A percentile compares a stretch with the other conserved stretches of the same genome.
These are phyloP conservation scores for Fraxinus albicans DNA, from an alignment of 305 asterid species.

Conservation along the genomic window DNA sequence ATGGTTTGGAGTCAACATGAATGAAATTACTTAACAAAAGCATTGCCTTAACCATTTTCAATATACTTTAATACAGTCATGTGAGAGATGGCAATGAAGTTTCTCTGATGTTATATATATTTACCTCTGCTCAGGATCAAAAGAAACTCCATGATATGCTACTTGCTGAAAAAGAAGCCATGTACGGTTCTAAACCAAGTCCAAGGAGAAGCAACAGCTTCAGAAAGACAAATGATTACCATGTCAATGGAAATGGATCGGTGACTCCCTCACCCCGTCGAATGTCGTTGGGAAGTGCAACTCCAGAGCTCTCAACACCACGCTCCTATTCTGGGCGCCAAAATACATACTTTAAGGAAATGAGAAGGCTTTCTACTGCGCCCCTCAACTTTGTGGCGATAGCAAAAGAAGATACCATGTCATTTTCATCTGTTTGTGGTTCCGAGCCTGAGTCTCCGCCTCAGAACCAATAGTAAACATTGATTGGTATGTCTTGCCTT, in stretches of 20 bases:
- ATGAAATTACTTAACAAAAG: not conserved
- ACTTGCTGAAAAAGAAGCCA: constrained; percentile 80
- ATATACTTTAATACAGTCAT: not conserved
- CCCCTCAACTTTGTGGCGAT: constrained; percentile 74
- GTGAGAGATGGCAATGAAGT: constrained; percentile 6
- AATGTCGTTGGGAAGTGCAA: constrained; percentile 63
- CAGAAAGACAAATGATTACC: constrained; percentile 50
- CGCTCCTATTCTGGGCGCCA: constrained; percentile 79
- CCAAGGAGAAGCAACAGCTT: constrained; percentile 82
- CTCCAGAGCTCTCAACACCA: constrained; percentile 71
- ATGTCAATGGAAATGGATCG: constrained; percentile 67
- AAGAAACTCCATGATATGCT: constrained; percentile 86
- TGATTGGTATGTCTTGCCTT: constrained; percentile 32
- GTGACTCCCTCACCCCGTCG: constrained; percentile 91
- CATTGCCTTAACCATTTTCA: not conserved
- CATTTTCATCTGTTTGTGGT: constrained; percentile 83
- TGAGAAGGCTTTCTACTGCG: constrained; percentile 74
- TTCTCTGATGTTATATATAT: constrained; percentile 8
- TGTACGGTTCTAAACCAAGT: constrained; percentile 87
- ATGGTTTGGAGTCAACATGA: constrained; percentile 1
- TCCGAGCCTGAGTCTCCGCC: constrained; percentile 96
- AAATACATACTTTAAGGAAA: constrained; percentile 69
- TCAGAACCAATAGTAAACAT: constrained; percentile 38
- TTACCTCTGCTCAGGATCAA: constrained; percentile 53
- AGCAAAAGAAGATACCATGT: constrained; percentile 82